phyloP scores from a whole-genome alignment of 208 protist species.

The Acanthamoeba castellanii region DNA sequence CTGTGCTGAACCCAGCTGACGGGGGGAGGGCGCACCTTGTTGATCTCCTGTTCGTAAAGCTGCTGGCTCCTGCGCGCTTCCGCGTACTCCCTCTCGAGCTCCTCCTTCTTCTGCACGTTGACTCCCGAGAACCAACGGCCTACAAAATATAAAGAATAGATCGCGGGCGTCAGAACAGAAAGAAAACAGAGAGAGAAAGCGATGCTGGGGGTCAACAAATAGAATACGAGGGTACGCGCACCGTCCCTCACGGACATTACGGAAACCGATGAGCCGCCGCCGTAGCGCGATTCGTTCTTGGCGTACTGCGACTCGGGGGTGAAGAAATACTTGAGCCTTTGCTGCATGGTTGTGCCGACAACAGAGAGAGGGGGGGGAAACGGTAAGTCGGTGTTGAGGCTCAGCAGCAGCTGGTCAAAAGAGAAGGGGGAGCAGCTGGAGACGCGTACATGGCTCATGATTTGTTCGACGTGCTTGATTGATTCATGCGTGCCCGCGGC shows the following conservation, averaged over 20 bases:
- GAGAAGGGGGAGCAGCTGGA: background rate
- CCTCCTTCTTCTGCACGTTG: conserved; percentile 52
- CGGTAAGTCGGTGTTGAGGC: background rate
- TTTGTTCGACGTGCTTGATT: background rate
- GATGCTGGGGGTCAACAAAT: background rate
- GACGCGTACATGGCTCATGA: background rate
- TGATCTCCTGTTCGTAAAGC: background rate
- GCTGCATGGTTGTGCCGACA: background rate
- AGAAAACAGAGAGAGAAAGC: background rate
- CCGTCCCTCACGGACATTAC: background rate
- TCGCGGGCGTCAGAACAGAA: background rate
- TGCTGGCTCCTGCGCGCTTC: conserved; percentile 1
- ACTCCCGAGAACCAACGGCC: conserved; percentile 49
- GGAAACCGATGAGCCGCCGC: background rate
- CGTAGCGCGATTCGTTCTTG: conserved; percentile 71
- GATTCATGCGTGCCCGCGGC: conserved; percentile 22
- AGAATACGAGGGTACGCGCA: background rate
- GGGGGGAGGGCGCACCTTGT: background rate
- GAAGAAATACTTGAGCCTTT: conserved; percentile 24
- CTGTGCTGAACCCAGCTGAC: no score
- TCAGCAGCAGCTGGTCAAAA: background rate
- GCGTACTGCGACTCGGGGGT: conserved; percentile 60
- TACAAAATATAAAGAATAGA: background rate
- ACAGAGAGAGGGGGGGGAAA: background rate
- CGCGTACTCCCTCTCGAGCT: conserved; percentile 43